Conservation (phyloP, 768 basidiomycete genomes). For the Tephrocybe rancida region DNA sequence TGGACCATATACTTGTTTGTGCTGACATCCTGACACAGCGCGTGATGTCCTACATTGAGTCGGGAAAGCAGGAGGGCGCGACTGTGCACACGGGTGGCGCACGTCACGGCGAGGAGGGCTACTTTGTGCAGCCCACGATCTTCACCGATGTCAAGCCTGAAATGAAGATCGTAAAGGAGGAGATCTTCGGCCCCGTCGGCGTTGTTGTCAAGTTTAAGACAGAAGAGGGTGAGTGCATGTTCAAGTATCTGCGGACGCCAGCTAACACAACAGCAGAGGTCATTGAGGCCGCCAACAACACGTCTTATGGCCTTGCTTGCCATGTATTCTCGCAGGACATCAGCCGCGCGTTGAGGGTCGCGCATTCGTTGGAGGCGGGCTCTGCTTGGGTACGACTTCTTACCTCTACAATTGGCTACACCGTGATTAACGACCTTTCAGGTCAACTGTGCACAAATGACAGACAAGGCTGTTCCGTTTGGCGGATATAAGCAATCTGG, state of each 20-base stretch:
- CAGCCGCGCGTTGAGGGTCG: constrained; percentile 22
- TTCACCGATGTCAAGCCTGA: constrained; percentile 62
- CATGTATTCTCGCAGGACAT: constrained; percentile 23
- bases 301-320: constrained; percentile 20
- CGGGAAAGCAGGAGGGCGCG: constrained; percentile 72
- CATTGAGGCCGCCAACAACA: constrained; percentile 23
- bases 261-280: constrained; percentile 18
- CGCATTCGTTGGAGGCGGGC: constrained; percentile 25
- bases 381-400: constrained; percentile 17
- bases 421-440: neutral
- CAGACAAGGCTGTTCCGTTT: constrained; percentile 21
- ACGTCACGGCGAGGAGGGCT: constrained; percentile 62
- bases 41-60: constrained; percentile 74
- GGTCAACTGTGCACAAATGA: constrained; percentile 22
- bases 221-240: constrained; percentile 36
- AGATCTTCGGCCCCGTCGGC: constrained; percentile 80
- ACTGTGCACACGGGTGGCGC: constrained; percentile 62
- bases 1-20: neutral
- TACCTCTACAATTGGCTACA: neutral
- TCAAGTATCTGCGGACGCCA: constrained; percentile 33
- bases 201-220: constrained; percentile 71
- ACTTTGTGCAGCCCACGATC: constrained; percentile 71
- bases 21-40: constrained; percentile 39
- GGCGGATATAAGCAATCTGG: constrained; percentile 31
- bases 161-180: constrained; percentile 69